Conservation (phyloP, 805 yeast species). For the Yarrowia sp. region DNA sequence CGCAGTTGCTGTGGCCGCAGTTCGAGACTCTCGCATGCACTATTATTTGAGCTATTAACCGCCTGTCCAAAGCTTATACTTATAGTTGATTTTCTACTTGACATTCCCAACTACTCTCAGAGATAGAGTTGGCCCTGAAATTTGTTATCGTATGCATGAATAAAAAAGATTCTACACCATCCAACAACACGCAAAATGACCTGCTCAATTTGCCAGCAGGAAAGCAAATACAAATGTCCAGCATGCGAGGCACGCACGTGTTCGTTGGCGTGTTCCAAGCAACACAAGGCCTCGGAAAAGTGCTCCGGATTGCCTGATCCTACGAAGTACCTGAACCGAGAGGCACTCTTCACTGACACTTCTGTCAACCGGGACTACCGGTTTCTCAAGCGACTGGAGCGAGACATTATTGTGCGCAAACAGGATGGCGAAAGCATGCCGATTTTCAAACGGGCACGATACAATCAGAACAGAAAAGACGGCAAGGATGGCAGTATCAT, state of each 20-base stretch:
- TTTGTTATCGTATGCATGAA: constrained; percentile 21
- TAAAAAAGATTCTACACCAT: background rate
- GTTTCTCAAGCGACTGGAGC: constrained; percentile 57
- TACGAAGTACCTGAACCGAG: constrained; percentile 52
- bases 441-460: constrained; percentile 31
- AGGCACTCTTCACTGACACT: constrained; percentile 43
- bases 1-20: background rate
- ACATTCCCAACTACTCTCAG: background rate
- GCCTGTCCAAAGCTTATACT: background rate
- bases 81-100: background rate
- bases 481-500: constrained; percentile 24
- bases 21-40: background rate
- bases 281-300: constrained; percentile 58
- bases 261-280: constrained; percentile 62
- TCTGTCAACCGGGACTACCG: constrained; percentile 78
- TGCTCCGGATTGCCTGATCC: constrained; percentile 70
- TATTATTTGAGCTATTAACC: background rate
- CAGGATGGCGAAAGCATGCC: constrained; percentile 44
- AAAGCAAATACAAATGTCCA: constrained; percentile 73
- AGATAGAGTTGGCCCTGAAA: constrained; percentile 4
- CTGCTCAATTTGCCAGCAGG: constrained; percentile 50
- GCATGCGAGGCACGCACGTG: constrained; percentile 68
- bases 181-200: constrained; percentile 19
- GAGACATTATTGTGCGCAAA: constrained; percentile 54
- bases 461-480: constrained; percentile 45